Evolutionary conservation across 164 flowering plant species (phyloP).

Genomic region (Piper betle): DNA sequence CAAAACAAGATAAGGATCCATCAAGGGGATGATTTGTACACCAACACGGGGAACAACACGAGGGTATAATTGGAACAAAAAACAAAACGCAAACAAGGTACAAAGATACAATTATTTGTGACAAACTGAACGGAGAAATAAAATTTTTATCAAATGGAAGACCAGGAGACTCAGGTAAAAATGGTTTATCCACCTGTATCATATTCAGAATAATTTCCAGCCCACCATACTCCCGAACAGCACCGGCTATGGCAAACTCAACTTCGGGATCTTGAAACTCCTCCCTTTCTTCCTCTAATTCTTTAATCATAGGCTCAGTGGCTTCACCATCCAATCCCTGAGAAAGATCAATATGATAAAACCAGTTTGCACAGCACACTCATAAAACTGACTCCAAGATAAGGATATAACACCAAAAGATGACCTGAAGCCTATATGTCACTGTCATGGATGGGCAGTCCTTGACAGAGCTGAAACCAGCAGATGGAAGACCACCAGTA

Average conservation of each 20-base stretch:
- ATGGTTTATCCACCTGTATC: slow-evolving; percentile 54
- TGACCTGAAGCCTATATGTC: slow-evolving; percentile 95
- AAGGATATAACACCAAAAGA: slow-evolving; percentile 5
- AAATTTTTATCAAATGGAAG: background rate
- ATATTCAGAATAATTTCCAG: slow-evolving; percentile 80
- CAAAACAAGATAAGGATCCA: too few relatives aligned
- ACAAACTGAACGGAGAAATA: background rate
- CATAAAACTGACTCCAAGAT: background rate
- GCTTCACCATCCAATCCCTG: slow-evolving; percentile 99
- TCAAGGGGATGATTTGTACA: too few relatives aligned
- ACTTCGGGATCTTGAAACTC: slow-evolving; percentile 97
- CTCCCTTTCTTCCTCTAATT: slow-evolving; percentile 93
- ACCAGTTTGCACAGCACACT: background rate
- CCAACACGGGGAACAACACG: too few relatives aligned
- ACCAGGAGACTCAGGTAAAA: background rate
- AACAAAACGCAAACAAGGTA: background rate
- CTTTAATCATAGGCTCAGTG: slow-evolving; percentile 99
- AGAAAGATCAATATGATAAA: slow-evolving; percentile 6
- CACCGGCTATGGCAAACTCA: slow-evolving; percentile 97
- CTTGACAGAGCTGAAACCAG: slow-evolving; percentile 35
- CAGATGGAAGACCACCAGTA: slow-evolving; percentile 40
- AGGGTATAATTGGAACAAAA: too few relatives aligned
- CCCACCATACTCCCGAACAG: slow-evolving; percentile 88
- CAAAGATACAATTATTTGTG: background rate
- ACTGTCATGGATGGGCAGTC: slow-evolving; percentile 94